Base-by-base conservation (phyloP, 352 stramenopile genomes). In the Phytophthora crassamura region DNA sequence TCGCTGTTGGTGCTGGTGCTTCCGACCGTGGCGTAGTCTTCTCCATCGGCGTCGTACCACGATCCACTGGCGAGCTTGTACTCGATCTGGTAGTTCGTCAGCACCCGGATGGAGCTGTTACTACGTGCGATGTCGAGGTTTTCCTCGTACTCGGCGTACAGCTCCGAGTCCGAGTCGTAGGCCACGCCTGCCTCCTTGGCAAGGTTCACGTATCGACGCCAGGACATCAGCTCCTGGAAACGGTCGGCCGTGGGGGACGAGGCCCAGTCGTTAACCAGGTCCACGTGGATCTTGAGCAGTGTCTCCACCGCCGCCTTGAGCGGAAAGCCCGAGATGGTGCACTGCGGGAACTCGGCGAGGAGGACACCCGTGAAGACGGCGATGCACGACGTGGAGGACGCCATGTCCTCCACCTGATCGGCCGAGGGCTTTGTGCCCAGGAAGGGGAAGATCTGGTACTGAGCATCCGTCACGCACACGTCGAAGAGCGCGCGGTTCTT, bases 361-460 rank as follows among this genome's bases (percentile, higher is more conserved):
- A 79, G 35, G 18, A 83, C 78, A 22, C 68, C 82, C 0, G 79
- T 86, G 57, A 88, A 84, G 9, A 86, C 67, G 10, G 72, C 65
- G 6, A 77, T 66, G 46, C 78, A 88, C 15, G 76, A 68, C 6
- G 62, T 68, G 10, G 75, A 86, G 14, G 55, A 63, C 7, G 65
- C 69, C 40, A 82, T 77, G 12, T 48, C 49, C 14, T 69, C 35
- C 18, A 85, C 74, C 58, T 90, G 68, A 28, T 46, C 53, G 2
- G 77, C 49, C 20, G 74, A 84, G n/a, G 81, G 76, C 20, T 80
- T 75, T 12, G 66, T 75, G 6, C 75, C 69, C 9, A 80, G 64
- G 57, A 71, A 82, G 5, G 81, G 78, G 54, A 88, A 90, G 42
- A 90, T 79, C 65, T 86, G 78, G 72, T 87, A 90, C 59, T 75